These are phyloP conservation scores for Quercus alba DNA, from an alignment of 306 rosid species.

Conservation along the genomic window DNA sequence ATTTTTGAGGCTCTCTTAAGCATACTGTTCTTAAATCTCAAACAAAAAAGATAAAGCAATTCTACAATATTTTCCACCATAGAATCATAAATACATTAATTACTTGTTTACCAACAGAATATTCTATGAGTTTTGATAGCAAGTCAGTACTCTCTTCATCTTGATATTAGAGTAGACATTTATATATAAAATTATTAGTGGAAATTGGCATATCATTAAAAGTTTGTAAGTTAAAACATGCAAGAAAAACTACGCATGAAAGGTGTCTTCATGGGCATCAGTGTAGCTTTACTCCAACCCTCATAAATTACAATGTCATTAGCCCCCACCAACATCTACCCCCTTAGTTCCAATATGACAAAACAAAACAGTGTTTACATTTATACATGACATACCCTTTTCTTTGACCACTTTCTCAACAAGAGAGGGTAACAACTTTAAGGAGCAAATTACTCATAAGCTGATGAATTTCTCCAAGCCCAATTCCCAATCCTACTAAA, in stretches of 20 bases:
- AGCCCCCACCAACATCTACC: conserved; percentile 17
- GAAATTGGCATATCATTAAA: neutral
- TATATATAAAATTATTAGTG: conserved; percentile 7
- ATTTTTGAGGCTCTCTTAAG: neutral
- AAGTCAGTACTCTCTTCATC: conserved; percentile 64
- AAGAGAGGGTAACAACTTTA: conserved; percentile 46
- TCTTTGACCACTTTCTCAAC: conserved; percentile 73
- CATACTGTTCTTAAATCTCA: neutral
- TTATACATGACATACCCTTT: conserved; percentile 54
- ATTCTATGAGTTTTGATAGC: conserved; percentile 55
- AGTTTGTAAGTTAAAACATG: neutral
- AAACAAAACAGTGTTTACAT: neutral
- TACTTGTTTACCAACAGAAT: conserved; percentile 42
- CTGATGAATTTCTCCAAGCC: conserved; percentile 20
- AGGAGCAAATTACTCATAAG: neutral
- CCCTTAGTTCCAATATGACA: neutral
- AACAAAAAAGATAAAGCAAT: neutral
- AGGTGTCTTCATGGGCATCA: conserved; percentile 12
- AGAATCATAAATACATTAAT: conserved; percentile 4
- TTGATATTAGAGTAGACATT: conserved; percentile 32
- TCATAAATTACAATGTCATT: neutral
- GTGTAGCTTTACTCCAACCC: neutral
- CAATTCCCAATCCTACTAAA: too few species aligned
- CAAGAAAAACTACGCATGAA: neutral
- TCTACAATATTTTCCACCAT: neutral